Percentiles rank a stretch among this genome's conserved stretches.
Conservation (phyloP, 257 asterid genomes). For the Osmanthus fragrans region DNA sequence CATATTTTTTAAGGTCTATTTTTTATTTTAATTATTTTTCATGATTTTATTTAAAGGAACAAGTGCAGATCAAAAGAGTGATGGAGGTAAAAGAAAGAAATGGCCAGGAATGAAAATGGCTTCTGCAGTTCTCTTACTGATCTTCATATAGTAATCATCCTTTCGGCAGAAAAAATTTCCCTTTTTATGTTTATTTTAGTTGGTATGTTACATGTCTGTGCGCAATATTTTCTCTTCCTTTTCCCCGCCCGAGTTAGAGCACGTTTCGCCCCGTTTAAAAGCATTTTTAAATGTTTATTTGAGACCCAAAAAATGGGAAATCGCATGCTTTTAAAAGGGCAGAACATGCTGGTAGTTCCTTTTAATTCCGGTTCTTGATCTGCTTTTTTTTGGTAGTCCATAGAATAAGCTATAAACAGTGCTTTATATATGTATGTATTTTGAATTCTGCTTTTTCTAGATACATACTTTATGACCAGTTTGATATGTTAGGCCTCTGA, state of each 20-base stretch:
- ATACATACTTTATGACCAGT: neutral
- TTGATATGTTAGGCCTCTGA: too few species aligned
- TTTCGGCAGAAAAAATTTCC: neutral
- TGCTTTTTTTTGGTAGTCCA: neutral
- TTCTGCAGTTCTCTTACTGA: constrained; percentile 18
- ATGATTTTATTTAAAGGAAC: constrained; percentile 15
- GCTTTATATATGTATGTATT: neutral
- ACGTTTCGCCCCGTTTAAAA: neutral
- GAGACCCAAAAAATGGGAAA: neutral
- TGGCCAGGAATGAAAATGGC: neutral
- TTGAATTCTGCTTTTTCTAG: too few species aligned
- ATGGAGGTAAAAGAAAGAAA: constrained; percentile 35
- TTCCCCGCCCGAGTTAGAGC: neutral
- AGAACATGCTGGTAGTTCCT: neutral
- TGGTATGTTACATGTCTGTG: neutral
- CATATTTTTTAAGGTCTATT: neutral
- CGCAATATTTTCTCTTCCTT: neutral
- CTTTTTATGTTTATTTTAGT: neutral
- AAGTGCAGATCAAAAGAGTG: constrained; percentile 25
- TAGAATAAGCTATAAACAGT: neutral
- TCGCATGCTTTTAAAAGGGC: neutral
- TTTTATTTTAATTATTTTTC: neutral
- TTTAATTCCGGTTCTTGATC: neutral
- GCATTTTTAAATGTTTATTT: too few species aligned
- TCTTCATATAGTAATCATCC: neutral